phyloP scores from a whole-genome alignment of 768 basidiomycete genomes.

The Mycena olivaceomarginata region DNA sequence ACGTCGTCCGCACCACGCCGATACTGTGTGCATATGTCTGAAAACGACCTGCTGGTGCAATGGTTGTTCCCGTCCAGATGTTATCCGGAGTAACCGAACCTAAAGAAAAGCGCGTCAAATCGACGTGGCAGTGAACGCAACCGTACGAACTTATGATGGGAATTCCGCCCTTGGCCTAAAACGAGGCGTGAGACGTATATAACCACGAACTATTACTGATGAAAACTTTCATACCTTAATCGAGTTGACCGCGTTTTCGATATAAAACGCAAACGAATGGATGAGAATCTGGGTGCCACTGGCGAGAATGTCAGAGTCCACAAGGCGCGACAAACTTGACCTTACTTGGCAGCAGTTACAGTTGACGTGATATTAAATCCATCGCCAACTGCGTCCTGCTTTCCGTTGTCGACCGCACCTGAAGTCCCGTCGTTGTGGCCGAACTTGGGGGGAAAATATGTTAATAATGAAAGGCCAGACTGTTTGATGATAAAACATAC shows the following conservation, averaged over 20 bases:
- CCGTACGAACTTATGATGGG: slow-evolving; percentile 54
- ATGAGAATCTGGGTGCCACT: slow-evolving; percentile 56
- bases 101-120: background rate
- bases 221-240: slow-evolving; percentile 33
- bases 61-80: slow-evolving; percentile 49
- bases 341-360: slow-evolving; percentile 49
- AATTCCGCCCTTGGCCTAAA: slow-evolving; percentile 58
- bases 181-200: slow-evolving; percentile 31
- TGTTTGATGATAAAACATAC: slow-evolving; percentile 2
- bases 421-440: slow-evolving; percentile 53
- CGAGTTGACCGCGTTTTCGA: slow-evolving; percentile 55
- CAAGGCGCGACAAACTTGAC: background rate
- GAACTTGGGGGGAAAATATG: slow-evolving; percentile 37
- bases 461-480: background rate
- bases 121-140: background rate
- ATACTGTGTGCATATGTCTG: slow-evolving; percentile 54
- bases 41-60: slow-evolving; percentile 52
- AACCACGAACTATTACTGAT: too few relatives aligned
- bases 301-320: slow-evolving; percentile 4
- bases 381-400: slow-evolving; percentile 42
- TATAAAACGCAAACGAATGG: slow-evolving; percentile 56
- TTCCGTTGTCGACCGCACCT: slow-evolving; percentile 41
- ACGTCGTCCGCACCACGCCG: slow-evolving; percentile 15
- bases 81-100: slow-evolving; percentile 56
- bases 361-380: slow-evolving; percentile 44